These are phyloP conservation scores for Albugo candida DNA, from an alignment of 352 stramenopile genomes.

Conservation along the genomic window DNA sequence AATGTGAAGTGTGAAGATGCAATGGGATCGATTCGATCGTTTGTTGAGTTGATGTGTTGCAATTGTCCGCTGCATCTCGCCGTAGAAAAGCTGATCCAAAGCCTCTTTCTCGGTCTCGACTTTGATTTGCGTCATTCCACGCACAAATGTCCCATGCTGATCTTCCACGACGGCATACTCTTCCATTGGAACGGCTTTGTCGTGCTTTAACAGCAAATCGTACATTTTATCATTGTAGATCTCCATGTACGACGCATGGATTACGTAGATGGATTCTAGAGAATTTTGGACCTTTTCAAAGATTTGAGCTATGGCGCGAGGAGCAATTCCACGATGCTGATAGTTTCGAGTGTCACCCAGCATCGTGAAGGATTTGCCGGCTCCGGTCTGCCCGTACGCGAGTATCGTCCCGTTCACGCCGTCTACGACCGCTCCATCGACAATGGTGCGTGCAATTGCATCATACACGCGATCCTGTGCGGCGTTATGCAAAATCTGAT, in stretches of 20 bases:
- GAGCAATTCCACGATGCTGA: conserved; percentile 78
- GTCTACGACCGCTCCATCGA: conserved; percentile 71
- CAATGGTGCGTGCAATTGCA: conserved; percentile 72
- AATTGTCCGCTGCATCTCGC: conserved; percentile 84
- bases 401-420: conserved; percentile 80
- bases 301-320: conserved; percentile 69
- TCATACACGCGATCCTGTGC: conserved; percentile 83
- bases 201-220: conserved; percentile 48
- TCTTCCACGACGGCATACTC: conserved; percentile 81
- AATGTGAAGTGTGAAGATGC: conserved; percentile 84
- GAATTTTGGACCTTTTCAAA: conserved; percentile 80
- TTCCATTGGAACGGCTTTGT: conserved; percentile 6
- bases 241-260: conserved; percentile 88
- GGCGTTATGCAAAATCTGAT: conserved; percentile 85
- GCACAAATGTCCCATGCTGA: conserved; percentile 55
- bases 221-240: conserved; percentile 93
- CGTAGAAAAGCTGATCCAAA: conserved; percentile 82
- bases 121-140: conserved; percentile 74
- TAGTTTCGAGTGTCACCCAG: conserved; percentile 83
- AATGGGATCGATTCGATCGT: conserved; percentile 86
- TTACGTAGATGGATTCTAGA: conserved; percentile 73
- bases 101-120: conserved; percentile 67
- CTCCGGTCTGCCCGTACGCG: conserved; percentile 77
- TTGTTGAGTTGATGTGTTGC: conserved; percentile 88
- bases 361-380: conserved; percentile 85